Base-by-base conservation (phyloP, 768 basidiomycete genomes). In the Hortiboletus campestris region DNA sequence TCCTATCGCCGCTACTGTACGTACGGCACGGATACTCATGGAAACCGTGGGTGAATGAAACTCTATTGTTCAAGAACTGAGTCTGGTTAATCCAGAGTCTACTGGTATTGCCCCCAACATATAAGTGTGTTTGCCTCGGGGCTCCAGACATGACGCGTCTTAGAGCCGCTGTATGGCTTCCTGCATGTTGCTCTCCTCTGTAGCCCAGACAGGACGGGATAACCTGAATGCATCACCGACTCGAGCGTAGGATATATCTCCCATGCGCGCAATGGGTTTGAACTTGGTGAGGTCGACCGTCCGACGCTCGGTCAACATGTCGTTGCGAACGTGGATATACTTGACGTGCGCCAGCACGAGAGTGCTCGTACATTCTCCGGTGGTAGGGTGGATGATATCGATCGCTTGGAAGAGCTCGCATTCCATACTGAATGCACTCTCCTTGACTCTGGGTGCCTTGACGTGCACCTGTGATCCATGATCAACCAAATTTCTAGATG, bases 381-480 rank as follows among this genome's bases (percentile, higher is more conserved):
- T 69, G 7, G 53, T 58, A 14, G 76, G 75, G 42, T 76, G 62
- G 11, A 60, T 53, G 61, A 78, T 71, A 38, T 76, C 74, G 53
- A 73, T 62, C 4, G 66, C 58, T 49, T 78, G 54, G 45, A 17
- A 57, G 34, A 53, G 49, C 51, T 76, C 76, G 61, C 77, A 78
- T 59, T 78, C 78, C 76, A 78, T 75, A 60, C 74, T 76, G 63
- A 79, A 78, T 4, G 77, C 78, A 58, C 78, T 78, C 43, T 78
- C 77, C 53, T 71, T 70, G 45, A 78, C 77, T 9, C 77, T 66
- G 5, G 77, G 55, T 0, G 77, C 68, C 63, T 75, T 74, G 22
- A 78, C 74, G 36, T 69, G 63, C 17, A 68, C 63, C 78, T 78
- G 54, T 12, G 39, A 42, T 1, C 14, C 25, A 19, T 3, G 16